Percentiles rank a stretch among this genome's conserved stretches.
These are phyloP conservation scores for Ceratocystis ficicola DNA, from an alignment of 2,329 filamentous ascomycete species.

Conservation along the genomic window DNA sequence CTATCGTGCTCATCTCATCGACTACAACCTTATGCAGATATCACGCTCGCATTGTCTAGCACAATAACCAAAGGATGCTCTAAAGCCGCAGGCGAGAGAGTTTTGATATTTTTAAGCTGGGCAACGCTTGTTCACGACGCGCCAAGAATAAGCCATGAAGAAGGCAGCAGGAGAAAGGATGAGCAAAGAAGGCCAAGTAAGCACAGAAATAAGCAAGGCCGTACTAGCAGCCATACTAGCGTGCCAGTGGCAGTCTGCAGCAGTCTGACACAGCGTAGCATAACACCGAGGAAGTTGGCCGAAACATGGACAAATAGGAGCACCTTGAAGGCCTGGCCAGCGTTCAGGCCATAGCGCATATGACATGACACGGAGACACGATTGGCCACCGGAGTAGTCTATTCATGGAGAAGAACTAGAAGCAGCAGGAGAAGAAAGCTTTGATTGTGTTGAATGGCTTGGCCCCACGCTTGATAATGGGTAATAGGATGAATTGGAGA, in stretches of 20 bases:
- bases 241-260: no score
- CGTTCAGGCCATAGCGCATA: neutral
- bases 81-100: neutral
- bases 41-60: neutral
- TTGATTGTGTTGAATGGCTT: neutral
- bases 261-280: neutral
- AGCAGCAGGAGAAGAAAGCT: constrained; percentile 8
- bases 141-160: neutral
- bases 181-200: constrained; percentile 1
- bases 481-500: neutral
- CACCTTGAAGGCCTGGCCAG: neutral
- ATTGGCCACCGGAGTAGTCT: constrained; percentile 1
- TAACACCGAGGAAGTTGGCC: neutral
- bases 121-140: neutral
- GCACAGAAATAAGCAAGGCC: neutral
- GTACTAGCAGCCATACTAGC: no score
- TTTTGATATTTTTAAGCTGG: neutral
- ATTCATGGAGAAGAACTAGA: constrained; percentile 7
- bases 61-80: neutral
- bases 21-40: neutral
- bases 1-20: neutral
- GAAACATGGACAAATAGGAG: neutral
- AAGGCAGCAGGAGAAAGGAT: neutral
- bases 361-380: neutral
- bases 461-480: neutral